A percentile compares a stretch with the other conserved stretches of the same genome.
Evolutionary conservation across 2,329 filamentous ascomycete genomes (phyloP).

Genomic region (Stachybotrys chartarum): DNA sequence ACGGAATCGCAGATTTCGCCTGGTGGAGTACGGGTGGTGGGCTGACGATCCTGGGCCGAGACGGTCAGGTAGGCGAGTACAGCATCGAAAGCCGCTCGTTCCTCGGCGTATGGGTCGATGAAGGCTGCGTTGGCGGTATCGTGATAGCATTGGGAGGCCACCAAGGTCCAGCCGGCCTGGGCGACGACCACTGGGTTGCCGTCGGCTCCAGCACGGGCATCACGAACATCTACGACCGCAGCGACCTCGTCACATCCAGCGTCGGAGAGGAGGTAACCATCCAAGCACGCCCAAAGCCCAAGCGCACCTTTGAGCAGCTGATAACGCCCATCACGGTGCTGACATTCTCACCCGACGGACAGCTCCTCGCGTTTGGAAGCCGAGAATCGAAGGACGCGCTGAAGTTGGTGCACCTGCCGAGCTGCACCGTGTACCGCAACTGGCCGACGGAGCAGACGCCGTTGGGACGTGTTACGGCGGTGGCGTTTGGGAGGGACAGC

Average conservation of each 20-base stretch:
- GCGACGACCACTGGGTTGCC: slow-evolving; percentile 82
- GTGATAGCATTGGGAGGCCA: slow-evolving; percentile 71
- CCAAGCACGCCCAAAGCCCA: slow-evolving; percentile 63
- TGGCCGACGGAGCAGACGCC: slow-evolving; percentile 93
- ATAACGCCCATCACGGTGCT: slow-evolving; percentile 77
- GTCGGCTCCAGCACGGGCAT: slow-evolving; percentile 82
- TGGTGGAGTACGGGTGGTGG: slow-evolving; percentile 88
- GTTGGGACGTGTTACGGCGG: slow-evolving; percentile 70
- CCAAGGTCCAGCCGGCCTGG: slow-evolving; percentile 53
- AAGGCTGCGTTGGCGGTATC: slow-evolving; percentile 81
- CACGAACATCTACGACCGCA: slow-evolving; percentile 87
- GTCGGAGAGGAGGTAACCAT: slow-evolving; percentile 40
- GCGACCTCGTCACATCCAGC: slow-evolving; percentile 44
- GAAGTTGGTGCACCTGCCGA: slow-evolving; percentile 80
- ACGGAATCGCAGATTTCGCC: slow-evolving; percentile 81
- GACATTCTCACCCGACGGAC: slow-evolving; percentile 79
- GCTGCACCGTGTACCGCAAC: slow-evolving; percentile 90
- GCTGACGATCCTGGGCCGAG: slow-evolving; percentile 74
- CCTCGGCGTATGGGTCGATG: slow-evolving; percentile 79
- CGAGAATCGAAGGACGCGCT: slow-evolving; percentile 84
- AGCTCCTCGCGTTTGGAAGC: slow-evolving; percentile 81
- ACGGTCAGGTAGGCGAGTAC: slow-evolving; percentile 88
- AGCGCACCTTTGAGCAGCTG: slow-evolving; percentile 72
- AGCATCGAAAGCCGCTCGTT: slow-evolving; percentile 62
- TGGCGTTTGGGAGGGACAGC: slow-evolving; percentile 60